These are phyloP conservation scores for Pharus latifolius DNA, from an alignment of 176 grass and related monocot species.

Conservation along the genomic window DNA sequence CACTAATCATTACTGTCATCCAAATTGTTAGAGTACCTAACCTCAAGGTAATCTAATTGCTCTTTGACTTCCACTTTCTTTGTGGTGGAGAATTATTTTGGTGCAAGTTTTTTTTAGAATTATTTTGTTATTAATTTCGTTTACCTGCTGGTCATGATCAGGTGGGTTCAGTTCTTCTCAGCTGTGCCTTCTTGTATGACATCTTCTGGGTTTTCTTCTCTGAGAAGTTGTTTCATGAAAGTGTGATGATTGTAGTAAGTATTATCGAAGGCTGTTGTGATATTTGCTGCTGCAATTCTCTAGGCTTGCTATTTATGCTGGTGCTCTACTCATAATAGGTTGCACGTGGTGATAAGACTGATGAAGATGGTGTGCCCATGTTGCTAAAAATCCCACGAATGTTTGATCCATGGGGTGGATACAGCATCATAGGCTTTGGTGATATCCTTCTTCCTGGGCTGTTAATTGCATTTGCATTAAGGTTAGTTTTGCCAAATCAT, in stretches of 20 bases:
- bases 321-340: constrained; percentile 40
- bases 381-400: constrained; percentile 88
- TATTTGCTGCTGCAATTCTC: not conserved
- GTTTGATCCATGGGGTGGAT: constrained; percentile 97
- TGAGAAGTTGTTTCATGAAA: constrained; percentile 92
- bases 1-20: constrained; percentile 86
- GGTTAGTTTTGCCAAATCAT: constrained; percentile 27
- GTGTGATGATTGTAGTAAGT: constrained; percentile 96
- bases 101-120: not conserved
- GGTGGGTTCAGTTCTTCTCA: constrained; percentile 89
- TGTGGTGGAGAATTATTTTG: not conserved
- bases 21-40: constrained; percentile 93
- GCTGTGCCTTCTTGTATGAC: constrained; percentile 93
- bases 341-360: constrained; percentile 82
- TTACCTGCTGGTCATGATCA: constrained; percentile 20
- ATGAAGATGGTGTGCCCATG: constrained; percentile 94
- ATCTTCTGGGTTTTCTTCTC: constrained; percentile 98
- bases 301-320: not conserved
- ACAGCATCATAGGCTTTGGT: constrained; percentile 92
- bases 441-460: constrained; percentile 94
- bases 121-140: not conserved
- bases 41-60: constrained; percentile 64
- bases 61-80: not conserved
- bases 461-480: constrained; percentile 76
- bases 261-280: not conserved